Base-by-base conservation (phyloP, 1,139 yeast species). In the Nakaseomyces uthaithaninus region DNA sequence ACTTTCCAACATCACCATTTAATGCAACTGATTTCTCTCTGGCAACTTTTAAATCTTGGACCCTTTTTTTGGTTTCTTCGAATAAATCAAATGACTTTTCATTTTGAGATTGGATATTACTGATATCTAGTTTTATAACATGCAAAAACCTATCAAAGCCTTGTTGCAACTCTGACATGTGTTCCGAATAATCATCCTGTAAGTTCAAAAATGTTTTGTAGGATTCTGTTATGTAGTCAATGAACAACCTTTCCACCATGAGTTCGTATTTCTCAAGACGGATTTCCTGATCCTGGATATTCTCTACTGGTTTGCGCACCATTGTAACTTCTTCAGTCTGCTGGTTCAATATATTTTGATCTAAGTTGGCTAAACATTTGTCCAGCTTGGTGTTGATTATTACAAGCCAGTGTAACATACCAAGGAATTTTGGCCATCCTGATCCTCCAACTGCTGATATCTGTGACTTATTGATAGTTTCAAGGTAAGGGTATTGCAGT, bases 401-500 rank as follows among this genome's bases (percentile, higher is more conserved):
- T 10, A 82, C 77, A 38, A 85, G 57, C 95, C 95, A 85, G 58
- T 80, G 77, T 26, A 86, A 65, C 72, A 87, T 75, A 1, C 93
- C 95, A 39, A 87, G 63, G 52, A 85, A 82, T 17, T 75, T 73
- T 14, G 86, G 89, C 96, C 96, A 86, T 53, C 80, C 80, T 44
- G 81, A 81, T 1, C 95, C 94, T 2, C 95, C 95, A 6, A 86
- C 95, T 0, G 95, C 95, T 37, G 89, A 78, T 25, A 87, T 78
- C 57, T 85, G 94, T 1, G 91, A 80, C 53, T 87, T 76, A 59
- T 80, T 83, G 35, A 87, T 78, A 0, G 83, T 69, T 34, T 84
- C 94, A 43, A 86, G 60, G 58, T 80, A 85, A 1, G 97, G 96
- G 55, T 87, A 89, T 40, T 74, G 75, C 45, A 86, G 62, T 24